These are phyloP conservation scores for Brassica juncea DNA, from an alignment of 345 rosid species.

Conservation along the genomic window DNA sequence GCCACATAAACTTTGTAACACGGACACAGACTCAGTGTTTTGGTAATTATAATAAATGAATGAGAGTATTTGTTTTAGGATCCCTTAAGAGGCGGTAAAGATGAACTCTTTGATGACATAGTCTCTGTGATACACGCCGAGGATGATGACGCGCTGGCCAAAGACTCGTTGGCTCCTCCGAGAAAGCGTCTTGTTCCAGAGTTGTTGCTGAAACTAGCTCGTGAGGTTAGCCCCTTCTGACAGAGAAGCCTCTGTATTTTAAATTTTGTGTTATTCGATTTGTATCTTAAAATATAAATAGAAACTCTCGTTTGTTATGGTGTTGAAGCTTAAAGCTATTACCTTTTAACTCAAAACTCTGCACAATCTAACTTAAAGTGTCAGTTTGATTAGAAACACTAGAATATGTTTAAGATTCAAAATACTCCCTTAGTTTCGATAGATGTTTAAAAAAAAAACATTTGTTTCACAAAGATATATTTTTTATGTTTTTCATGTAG, in stretches of 20 bases:
- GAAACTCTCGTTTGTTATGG: not conserved
- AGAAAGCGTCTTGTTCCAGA: conserved; percentile 88
- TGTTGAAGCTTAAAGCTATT: conserved; percentile 15
- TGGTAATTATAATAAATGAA: not conserved
- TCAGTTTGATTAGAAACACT: not conserved
- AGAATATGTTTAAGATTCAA: not conserved
- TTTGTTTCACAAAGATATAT: no score
- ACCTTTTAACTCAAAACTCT: not conserved
- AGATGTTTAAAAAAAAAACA: no score
- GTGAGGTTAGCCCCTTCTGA: conserved; percentile 79
- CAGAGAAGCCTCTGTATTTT: conserved; percentile 2
- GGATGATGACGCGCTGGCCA: conserved; percentile 65
- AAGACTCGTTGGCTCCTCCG: conserved; percentile 69
- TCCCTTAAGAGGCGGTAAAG: conserved; percentile 95
- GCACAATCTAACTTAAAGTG: not conserved
- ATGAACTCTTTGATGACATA: conserved; percentile 72
- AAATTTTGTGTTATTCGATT: conserved; percentile 7
- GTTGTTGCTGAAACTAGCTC: conserved; percentile 66
- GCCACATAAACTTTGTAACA: conserved; percentile 11
- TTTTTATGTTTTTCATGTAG: no score
- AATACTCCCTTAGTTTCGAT: not conserved
- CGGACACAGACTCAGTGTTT: not conserved
- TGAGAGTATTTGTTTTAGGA: conserved; percentile 49
- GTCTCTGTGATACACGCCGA: conserved; percentile 66
- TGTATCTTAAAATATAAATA: conserved; percentile 9